Conservation (phyloP, 306 rosid species). For the Cucumis sativus region Cucumber_9930_V3 NC_026656.2:12538501-12539000, state of each 20-base stretch:
- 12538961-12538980: too few species aligned
- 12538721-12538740: conserved; percentile 55
- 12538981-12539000: too few species aligned
- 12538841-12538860: conserved; percentile 28
- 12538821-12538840: background rate
- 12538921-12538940: background rate
- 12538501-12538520: too few species aligned
- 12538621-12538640: too few species aligned
- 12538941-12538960: background rate
- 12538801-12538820: background rate
- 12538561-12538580: too few species aligned
- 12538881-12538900: conserved; percentile 73
- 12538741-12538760: conserved; percentile 57
- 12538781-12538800: conserved; percentile 3
- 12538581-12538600: too few species aligned
- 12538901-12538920: conserved; percentile 50
- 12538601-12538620: too few species aligned
- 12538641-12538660: too few species aligned
- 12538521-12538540: too few species aligned
- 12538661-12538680: too few species aligned
- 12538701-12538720: conserved; percentile 62
- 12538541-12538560: too few species aligned
- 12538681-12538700: conserved; percentile 41
- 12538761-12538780: conserved; percentile 18
- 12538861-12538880: conserved; percentile 55